These are phyloP conservation scores for Rhodotorula kratochvilovae DNA, from an alignment of 768 basidiomycete species.

Conservation along the genomic window DNA sequence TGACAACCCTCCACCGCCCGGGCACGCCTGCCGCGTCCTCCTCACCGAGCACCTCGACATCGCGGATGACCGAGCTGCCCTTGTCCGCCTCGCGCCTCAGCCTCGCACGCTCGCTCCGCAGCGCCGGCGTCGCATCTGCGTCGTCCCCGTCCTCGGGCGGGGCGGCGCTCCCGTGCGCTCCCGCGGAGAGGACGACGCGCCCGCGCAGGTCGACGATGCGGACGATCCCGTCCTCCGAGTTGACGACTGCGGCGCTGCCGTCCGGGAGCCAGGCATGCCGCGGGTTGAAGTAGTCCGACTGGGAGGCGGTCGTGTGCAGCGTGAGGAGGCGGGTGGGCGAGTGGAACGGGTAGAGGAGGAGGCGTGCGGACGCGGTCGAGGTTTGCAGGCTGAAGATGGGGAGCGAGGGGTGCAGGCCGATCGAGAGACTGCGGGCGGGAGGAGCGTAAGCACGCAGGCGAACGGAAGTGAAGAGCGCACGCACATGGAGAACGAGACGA, in stretches of 20 bases:
- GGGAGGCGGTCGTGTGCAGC: constrained; percentile 37
- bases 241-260: constrained; percentile 41
- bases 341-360: constrained; percentile 45
- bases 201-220: constrained; percentile 41
- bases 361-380: constrained; percentile 33
- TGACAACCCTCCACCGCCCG: constrained; percentile 9
- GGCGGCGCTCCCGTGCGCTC: constrained; percentile 39
- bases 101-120: constrained; percentile 32
- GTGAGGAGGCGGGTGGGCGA: constrained; percentile 35
- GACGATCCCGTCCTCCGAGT: constrained; percentile 44
- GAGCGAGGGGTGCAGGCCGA: constrained; percentile 36
- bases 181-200: constrained; percentile 2
- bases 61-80: constrained; percentile 39
- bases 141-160: constrained; percentile 17
- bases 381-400: constrained; percentile 42
- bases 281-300: constrained; percentile 40
- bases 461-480: background rate
- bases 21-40: background rate
- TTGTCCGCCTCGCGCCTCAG: constrained; percentile 36
- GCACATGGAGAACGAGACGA: constrained; percentile 41
- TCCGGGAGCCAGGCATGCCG: constrained; percentile 42
- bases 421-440: constrained; percentile 17
- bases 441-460: no score
- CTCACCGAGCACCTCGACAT: constrained; percentile 13
- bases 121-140: background rate